A percentile compares a stretch with the other conserved stretches of the same genome.
These are phyloP conservation scores for Purpureocillium lavendulum DNA, from an alignment of 2,329 filamentous ascomycete species.

Conservation along the genomic window DNA sequence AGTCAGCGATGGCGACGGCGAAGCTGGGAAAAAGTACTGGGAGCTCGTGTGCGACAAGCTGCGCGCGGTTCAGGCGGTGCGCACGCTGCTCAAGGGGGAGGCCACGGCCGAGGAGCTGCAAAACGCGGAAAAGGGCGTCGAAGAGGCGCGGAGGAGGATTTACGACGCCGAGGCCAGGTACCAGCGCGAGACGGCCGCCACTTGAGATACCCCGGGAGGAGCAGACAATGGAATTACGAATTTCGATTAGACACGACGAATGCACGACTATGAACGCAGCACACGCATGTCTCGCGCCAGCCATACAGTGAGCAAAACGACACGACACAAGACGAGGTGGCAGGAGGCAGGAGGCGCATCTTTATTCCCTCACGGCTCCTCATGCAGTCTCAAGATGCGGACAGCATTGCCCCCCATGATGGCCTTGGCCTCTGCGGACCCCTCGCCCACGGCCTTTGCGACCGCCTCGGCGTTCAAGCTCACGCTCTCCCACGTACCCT, in stretches of 20 bases:
- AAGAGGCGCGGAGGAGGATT: conserved; percentile 22
- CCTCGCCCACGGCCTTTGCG: conserved; percentile 37
- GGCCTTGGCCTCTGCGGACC: conserved; percentile 35
- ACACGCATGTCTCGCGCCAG: too few relatives aligned
- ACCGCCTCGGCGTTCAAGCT: conserved; percentile 44
- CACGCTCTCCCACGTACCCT: conserved; percentile 63
- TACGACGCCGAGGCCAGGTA: conserved; percentile 28
- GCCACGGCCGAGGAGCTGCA: conserved; percentile 16
- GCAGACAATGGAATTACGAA: too few relatives aligned
- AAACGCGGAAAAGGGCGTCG: conserved; percentile 19
- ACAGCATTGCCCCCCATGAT: conserved; percentile 55
- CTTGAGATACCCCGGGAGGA: conserved; percentile 3
- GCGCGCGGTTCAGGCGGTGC: conserved; percentile 26
- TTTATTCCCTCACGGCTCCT: conserved; percentile 12
- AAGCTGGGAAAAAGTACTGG: conserved; percentile 26
- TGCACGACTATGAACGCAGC: too few relatives aligned
- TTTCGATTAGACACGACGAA: too few relatives aligned
- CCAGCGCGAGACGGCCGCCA: conserved; percentile 17
- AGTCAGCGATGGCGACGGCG: conserved; percentile 17
- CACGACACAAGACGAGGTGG: too few relatives aligned
- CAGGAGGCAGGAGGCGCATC: too few relatives aligned
- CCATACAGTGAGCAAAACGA: too few relatives aligned
- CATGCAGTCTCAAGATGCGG: conserved; percentile 33
- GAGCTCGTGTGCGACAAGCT: conserved; percentile 32
- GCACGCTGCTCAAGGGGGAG: conserved; percentile 19